phyloP scores from a whole-genome alignment of 2,329 filamentous ascomycete genomes.

The Trichoderma atroviride region DNA sequence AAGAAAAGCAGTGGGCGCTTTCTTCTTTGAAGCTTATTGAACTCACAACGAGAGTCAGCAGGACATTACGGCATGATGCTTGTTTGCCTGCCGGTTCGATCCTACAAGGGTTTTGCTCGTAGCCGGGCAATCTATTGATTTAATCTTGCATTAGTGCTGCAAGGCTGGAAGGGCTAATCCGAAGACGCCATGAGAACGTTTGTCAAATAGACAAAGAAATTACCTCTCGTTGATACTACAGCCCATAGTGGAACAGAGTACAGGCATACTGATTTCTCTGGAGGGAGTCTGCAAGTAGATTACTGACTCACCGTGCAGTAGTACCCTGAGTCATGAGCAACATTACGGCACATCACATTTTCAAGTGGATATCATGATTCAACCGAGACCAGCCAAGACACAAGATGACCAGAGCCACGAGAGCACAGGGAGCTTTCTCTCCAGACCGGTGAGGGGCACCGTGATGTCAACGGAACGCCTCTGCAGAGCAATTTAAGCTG shows the following conservation, averaged over 20 bases:
- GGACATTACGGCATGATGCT: not conserved
- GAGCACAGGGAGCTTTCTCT: not conserved
- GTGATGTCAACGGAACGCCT: not conserved
- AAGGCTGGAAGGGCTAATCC: not conserved
- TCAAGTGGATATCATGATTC: not conserved
- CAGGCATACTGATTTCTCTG: not conserved
- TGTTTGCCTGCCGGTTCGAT: not conserved
- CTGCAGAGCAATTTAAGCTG: slow-evolving; percentile 1
- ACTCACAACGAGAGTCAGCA: not conserved
- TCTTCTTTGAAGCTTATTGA: not conserved
- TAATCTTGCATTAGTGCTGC: not conserved
- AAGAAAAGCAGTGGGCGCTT: not conserved
- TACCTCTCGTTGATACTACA: not conserved
- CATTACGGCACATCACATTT: not conserved
- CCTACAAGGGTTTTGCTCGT: not conserved
- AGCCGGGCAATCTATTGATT: not conserved
- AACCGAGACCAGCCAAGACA: not conserved
- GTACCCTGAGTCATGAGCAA: not conserved
- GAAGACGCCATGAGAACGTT: too few species aligned
- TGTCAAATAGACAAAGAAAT: not conserved
- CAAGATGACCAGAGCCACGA: not conserved
- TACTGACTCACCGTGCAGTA: not conserved
- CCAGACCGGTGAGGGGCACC: not conserved
- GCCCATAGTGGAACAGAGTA: not conserved
- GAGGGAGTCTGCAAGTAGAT: not conserved